Evolutionary conservation across 371 early-diverging fungal species (phyloP), one percentile per base, ranked within the genome.

Genomic region (Umbelopsis sp.): DNA sequence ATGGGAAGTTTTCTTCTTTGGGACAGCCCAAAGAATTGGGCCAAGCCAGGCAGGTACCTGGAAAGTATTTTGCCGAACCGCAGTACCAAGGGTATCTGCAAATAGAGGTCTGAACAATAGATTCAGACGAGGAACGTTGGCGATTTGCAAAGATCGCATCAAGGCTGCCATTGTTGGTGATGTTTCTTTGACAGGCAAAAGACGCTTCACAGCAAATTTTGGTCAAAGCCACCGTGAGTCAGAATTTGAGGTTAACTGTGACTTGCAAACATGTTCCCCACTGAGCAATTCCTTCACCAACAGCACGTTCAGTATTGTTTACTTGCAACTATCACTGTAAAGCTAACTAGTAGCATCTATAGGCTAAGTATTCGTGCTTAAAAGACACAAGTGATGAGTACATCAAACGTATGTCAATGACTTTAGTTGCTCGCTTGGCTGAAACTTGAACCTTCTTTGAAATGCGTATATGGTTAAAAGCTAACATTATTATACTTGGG

Each of bases 1-100:
- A 72, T 94, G 94, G 22, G 94, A 92, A 0, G 94, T 94, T 79
- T 91, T 89, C 84, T 92, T 90, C 79, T 94, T 94, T 29, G 95
- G 95, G 50, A 91, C 95, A 0, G 93, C 93, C 81, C 89, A 87
- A 63, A 92, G 83, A 50, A 93, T 80, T 12, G 87, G 74, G 48
- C 76, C 83, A 45, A 84, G 75, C 84, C 84, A 84, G 35, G 52
- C 66, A 52, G 84, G 84, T 50, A 79, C 69, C 72, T 80, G 75
- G 63, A 80, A 80, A 11, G 74, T 70, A 18, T 57, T 57, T 35
- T 57, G 57, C 12, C 35, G 57, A 57, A 35, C 18, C 9, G 29
- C 11, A 12, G 18, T 18, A 18, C 35, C 57, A 29, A 57, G 12
- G 3, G 35, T 14, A 16, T 12, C 18, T 57, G 12, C 57, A 9